Conservation (phyloP, 78 protist species). For the Planoprotostelium fungivorum region DNA sequence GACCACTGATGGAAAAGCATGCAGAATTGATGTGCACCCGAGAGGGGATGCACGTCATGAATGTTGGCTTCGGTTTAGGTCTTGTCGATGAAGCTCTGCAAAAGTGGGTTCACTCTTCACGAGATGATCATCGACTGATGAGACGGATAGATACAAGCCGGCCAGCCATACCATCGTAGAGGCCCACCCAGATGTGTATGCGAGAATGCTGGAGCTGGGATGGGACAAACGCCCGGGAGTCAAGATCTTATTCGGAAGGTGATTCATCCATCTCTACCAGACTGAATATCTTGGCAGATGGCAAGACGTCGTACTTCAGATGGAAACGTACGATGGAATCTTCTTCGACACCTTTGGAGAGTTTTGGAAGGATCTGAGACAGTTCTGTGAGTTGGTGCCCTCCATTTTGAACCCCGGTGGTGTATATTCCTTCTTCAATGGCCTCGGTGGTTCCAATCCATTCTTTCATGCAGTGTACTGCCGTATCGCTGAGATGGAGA, state of each 20-base stretch:
- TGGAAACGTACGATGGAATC: conserved; percentile 12
- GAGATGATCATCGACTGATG: not conserved
- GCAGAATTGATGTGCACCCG: conserved; percentile 12
- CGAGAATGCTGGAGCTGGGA: conserved; percentile 6
- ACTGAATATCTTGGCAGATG: not conserved
- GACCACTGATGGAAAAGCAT: conserved; percentile 24
- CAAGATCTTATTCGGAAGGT: not conserved
- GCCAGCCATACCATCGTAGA: conserved; percentile 24
- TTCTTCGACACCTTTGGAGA: conserved; percentile 28
- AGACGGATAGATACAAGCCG: not conserved
- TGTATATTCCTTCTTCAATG: conserved; percentile 21
- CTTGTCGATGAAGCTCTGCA: conserved; percentile 17
- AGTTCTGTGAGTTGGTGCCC: conserved; percentile 24
- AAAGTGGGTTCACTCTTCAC: not conserved
- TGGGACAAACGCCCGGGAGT: conserved; percentile 13
- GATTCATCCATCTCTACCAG: not conserved
- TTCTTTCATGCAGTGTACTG: not conserved
- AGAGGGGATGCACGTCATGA: conserved; percentile 8
- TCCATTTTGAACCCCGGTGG: conserved; percentile 8
- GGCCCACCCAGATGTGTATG: conserved; percentile 20
- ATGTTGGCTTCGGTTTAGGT: conserved; percentile 37
- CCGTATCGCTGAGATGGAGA: not conserved
- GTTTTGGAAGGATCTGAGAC: not conserved
- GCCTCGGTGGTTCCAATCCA: not conserved
- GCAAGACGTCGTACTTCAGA: conserved; percentile 23